Evolutionary conservation across 225 moss, liverwort and hornwort genomes (phyloP), one percentile per base, ranked within the genome.

Genomic region (Climacium dendroides): DNA sequence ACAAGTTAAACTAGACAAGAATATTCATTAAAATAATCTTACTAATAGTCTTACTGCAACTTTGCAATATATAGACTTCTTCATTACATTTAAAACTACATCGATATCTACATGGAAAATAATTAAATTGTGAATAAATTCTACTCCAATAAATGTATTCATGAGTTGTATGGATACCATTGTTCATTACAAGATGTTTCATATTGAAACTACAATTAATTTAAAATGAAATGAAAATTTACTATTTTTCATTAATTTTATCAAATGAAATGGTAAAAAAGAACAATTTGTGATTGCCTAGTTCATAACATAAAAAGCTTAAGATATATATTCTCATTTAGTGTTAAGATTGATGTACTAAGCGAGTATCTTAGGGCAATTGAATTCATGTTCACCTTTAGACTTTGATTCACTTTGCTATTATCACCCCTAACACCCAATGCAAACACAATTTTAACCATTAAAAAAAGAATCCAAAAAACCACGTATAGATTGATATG

Each of bases 1-100:
- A 6, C 0, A 45, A 15, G 0, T 28, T 72, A 28, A 43, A 2
- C 10, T 29, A 47, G 18, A 18, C 1, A 2, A 29, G 0, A 29
- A 18, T 1, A 19, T 29, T 73, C 18, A 30, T 18, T 47, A 47
- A 4, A 73, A 73, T 10, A 13, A n/a, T n/a, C n/a, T n/a, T n/a
- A n/a, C n/a, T n/a, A 53, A 35, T 0, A 53, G 9, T 23, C 6
- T 74, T 11, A 34, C 7, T 8, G 10, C 11, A 57, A 55, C 5
- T 26, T 55, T 78, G 4, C 5, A n/a, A 9, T 53, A 23, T n/a
- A 15, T 1, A 23, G 0, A 24, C 18, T 57, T 39, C 2, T n/a
- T 39, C 5, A 54, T 24, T 57, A 19, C 5, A 28, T 39, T 28
- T 28, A 7, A 39, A 39, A 57, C 18, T 57, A 34, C 18, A 8